Evolutionary conservation across 208 protist species (phyloP).

Genomic region (Trypanosoma theileri): DNA sequence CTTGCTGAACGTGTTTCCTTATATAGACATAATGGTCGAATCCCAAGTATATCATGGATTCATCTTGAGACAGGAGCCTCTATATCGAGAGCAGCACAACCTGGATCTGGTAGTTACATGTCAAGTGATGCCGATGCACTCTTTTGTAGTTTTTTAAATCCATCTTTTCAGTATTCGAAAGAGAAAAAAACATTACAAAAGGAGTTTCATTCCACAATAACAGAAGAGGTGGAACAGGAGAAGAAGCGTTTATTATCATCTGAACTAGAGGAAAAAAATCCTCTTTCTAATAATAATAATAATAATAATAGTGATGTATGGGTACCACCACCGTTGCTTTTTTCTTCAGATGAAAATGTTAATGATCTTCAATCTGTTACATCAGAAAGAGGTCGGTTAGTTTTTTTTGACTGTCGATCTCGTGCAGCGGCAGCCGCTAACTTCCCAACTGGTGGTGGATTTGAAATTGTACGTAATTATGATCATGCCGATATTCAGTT

Average conservation of each 20-base stretch:
- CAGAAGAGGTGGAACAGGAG: neutral
- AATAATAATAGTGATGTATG: neutral
- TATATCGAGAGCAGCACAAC: constrained; percentile 54
- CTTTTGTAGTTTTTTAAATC: constrained; percentile 18
- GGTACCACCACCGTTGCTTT: neutral
- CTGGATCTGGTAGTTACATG: constrained; percentile 41
- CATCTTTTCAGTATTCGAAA: neutral
- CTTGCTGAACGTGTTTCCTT: constrained; percentile 23
- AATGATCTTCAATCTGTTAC: neutral
- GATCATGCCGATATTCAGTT: constrained; percentile 36
- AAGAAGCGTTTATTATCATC: neutral
- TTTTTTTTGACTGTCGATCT: constrained; percentile 58
- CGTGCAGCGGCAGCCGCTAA: constrained; percentile 50
- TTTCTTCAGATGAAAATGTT: neutral
- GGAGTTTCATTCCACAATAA: neutral
- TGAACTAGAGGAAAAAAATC: neutral
- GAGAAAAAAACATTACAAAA: neutral
- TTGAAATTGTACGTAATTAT: constrained; percentile 47
- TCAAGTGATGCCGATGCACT: constrained; percentile 20
- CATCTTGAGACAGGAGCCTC: constrained; percentile 24
- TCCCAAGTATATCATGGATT: constrained; percentile 62
- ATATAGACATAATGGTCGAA: constrained; percentile 58
- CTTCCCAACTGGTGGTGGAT: constrained; percentile 49
- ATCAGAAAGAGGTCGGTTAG: constrained; percentile 10
- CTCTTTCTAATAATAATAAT: neutral